Conservation (phyloP, 257 asterid species). For the Buddleja alternifolia region DNA sequence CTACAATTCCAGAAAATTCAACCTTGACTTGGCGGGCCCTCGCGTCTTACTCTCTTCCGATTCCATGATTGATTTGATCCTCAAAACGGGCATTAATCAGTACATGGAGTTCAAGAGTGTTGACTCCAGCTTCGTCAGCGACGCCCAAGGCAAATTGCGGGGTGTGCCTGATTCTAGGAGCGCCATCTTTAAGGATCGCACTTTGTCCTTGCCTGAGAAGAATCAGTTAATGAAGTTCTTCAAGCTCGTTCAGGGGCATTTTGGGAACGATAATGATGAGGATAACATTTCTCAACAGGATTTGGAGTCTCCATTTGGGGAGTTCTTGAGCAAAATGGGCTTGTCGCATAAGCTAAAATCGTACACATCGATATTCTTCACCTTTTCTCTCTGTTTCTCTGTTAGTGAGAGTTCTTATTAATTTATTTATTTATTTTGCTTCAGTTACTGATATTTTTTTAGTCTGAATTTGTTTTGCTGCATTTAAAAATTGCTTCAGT, state of each 20-base stretch:
- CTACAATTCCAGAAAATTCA: constrained; percentile 50
- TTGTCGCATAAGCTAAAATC: constrained; percentile 81
- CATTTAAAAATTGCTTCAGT: not conserved
- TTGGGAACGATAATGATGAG: constrained; percentile 46
- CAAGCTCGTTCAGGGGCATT: constrained; percentile 78
- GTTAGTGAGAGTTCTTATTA: constrained; percentile 35
- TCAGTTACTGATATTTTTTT: not conserved
- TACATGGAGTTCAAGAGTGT: constrained; percentile 92
- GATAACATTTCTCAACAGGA: constrained; percentile 64
- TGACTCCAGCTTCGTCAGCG: constrained; percentile 66
- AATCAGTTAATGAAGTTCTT: constrained; percentile 86
- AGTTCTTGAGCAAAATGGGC: constrained; percentile 64
- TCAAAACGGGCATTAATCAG: constrained; percentile 67
- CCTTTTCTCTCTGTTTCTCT: constrained; percentile 35
- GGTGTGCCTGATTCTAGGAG: constrained; percentile 80
- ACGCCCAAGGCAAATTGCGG: constrained; percentile 54
- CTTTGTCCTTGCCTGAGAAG: constrained; percentile 68
- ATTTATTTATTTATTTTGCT: not conserved
- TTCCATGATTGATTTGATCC: constrained; percentile 65
- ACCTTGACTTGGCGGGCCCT: constrained; percentile 74
- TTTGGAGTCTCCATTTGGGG: constrained; percentile 75
- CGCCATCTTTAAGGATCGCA: constrained; percentile 74
- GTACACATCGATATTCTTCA: constrained; percentile 56
- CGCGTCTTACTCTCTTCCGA: constrained; percentile 76
- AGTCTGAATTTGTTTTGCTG: not conserved